These are phyloP conservation scores for Ettlia oleoabundans DNA, from an alignment of 139 green algal species.

Conservation along the genomic window DNA sequence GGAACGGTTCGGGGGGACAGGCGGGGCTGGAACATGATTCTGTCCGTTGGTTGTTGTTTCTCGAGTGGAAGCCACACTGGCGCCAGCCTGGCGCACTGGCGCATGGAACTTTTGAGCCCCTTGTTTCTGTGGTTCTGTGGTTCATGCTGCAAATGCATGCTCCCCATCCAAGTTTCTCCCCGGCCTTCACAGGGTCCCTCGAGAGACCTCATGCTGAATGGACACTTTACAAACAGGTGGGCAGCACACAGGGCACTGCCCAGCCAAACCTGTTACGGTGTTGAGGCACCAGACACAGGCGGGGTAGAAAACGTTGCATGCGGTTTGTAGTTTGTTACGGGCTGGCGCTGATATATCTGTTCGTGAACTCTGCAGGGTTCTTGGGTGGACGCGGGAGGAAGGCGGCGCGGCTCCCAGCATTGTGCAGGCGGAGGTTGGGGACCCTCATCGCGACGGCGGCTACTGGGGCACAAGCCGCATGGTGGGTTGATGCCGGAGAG, in stretches of 20 bases:
- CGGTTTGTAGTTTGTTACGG: no score
- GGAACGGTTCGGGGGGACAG: background rate
- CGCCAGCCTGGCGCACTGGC: no score
- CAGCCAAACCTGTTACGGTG: no score
- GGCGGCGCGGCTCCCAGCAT: constrained; percentile 4
- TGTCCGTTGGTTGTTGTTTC: background rate
- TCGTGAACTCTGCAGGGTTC: no score
- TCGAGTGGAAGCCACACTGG: no score
- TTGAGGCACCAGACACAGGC: no score
- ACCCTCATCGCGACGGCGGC: constrained; percentile 35
- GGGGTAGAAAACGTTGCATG: no score
- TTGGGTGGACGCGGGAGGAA: constrained; percentile 28
- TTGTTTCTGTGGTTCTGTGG: no score
- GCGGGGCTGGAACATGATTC: background rate
- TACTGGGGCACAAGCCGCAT: constrained; percentile 49
- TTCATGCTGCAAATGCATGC: no score
- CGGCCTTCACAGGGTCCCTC: background rate
- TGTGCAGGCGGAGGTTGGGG: constrained; percentile 32
- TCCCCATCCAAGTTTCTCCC: background rate
- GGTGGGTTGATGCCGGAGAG: background rate
- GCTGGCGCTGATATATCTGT: no score
- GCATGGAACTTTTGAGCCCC: no score
- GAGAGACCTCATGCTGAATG: constrained; percentile 17
- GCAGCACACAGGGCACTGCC: no score
- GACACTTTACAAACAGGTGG: constrained; percentile 40